Conservation (phyloP, 1,284 basidiomycete species). For the Calocybe gambosa region DNA sequence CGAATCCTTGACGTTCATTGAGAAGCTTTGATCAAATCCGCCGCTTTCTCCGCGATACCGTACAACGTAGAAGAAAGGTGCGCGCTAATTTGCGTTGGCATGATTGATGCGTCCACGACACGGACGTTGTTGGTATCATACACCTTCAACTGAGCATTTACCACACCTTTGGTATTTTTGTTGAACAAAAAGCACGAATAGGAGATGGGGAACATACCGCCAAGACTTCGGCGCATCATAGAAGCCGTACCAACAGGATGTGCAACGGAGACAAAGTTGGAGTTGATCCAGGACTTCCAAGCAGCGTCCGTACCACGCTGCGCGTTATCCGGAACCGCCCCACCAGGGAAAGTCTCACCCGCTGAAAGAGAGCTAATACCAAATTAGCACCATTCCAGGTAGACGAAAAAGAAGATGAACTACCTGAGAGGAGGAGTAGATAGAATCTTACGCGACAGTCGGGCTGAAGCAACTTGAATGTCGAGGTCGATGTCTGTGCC, state of each 20-base stretch:
- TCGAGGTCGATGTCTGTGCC: constrained; percentile 40
- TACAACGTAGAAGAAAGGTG: constrained; percentile 39
- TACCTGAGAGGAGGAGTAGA: constrained; percentile 35
- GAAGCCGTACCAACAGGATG: constrained; percentile 58
- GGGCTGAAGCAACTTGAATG: constrained; percentile 42
- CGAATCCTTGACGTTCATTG: no score
- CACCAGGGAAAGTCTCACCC: constrained; percentile 37
- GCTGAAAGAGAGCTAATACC: constrained; percentile 25
- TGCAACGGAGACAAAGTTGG: constrained; percentile 37
- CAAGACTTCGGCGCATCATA: constrained; percentile 54
- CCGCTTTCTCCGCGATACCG: constrained; percentile 45
- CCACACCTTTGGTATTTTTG: constrained; percentile 28
- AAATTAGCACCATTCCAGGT: background rate
- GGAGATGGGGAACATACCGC: constrained; percentile 34
- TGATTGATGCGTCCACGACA: constrained; percentile 42
- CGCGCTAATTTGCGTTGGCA: constrained; percentile 40
- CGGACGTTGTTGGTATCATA: constrained; percentile 49
- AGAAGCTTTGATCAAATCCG: constrained; percentile 39
- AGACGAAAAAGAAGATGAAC: background rate
- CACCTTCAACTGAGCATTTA: constrained; percentile 34
- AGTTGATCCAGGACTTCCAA: constrained; percentile 40
- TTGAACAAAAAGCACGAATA: background rate
- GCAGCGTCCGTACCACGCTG: constrained; percentile 36
- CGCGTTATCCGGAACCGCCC: constrained; percentile 36
- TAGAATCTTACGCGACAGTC: constrained; percentile 40